A percentile compares a stretch with the other conserved stretches of the same genome.
phyloP scores from a whole-genome alignment of 73 alveolate genomes.

The Durusdinium trenchii region DNA sequence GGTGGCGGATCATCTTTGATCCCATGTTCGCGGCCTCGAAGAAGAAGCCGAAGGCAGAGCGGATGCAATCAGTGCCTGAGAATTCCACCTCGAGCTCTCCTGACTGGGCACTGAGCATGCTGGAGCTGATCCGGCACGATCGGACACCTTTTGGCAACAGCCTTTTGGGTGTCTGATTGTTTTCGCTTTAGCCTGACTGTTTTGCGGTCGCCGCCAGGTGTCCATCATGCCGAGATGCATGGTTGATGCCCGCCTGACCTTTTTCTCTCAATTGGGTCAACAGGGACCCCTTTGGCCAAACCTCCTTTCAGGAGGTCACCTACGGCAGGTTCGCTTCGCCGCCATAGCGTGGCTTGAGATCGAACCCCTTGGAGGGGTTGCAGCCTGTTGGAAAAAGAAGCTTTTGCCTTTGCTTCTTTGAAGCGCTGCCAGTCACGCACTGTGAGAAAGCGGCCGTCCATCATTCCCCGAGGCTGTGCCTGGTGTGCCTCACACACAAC shows the following conservation, averaged over 20 bases:
- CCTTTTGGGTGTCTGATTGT: conserved; percentile 12
- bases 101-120: background rate
- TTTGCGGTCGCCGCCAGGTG: background rate
- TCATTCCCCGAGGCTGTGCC: conserved; percentile 37
- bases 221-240: background rate
- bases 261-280: too few species aligned
- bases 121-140: background rate
- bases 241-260: background rate
- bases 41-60: conserved; percentile 6
- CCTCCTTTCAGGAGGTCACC: too few species aligned
- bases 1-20: background rate
- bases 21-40: background rate
- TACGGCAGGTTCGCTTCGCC: too few species aligned
- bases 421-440: too few species aligned
- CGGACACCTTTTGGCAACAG: background rate
- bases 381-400: too few species aligned
- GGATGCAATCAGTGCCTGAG: background rate
- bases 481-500: conserved; percentile 92
- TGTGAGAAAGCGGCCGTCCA: too few species aligned
- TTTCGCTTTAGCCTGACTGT: background rate
- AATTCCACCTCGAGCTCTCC: background rate
- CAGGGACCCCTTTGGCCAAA: conserved; percentile 58
- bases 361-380: too few species aligned
- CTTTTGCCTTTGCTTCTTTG: too few species aligned
- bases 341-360: too few species aligned